Evolutionary conservation across 2,329 filamentous ascomycete genomes (phyloP), one percentile per base, ranked within the genome.

Genomic region (Simplicillium aogashimaense): DNA sequence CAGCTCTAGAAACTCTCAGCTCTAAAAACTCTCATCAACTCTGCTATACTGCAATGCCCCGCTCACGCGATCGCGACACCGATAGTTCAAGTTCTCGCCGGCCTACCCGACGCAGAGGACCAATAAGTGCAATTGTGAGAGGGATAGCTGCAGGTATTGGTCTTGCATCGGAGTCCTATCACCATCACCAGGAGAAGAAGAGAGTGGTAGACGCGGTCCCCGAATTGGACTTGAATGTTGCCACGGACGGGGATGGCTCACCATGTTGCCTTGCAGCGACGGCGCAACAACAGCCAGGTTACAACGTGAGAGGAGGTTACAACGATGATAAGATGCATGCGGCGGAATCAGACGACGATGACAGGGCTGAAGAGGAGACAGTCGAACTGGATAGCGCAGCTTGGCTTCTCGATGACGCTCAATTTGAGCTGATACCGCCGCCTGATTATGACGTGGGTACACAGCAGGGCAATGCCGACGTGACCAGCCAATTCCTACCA

Each of bases 371-470:
- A n/a, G n/a, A n/a, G n/a, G n/a, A n/a, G n/a, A n/a, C n/a, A n/a
- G n/a, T n/a, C n/a, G 36, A 46, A 7, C 18, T 44, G 14, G 42
- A 46, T 29, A 37, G 44, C 29, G 44, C 42, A 8, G 37, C 35
- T n/a, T 44, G 44, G 44, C 34, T 39, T n/a, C 44, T 46, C 15
- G 44, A 46, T 13, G 44, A 41, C 2, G 42, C 42, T n/a, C 42
- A 44, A 28, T 34, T 16, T 17, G 20, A 44, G 28, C 36, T 44
- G 7, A 39, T 35, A 18, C 42, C 44, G 7, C 42, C 42, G 3
- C 42, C 42, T 5, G 44, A 44, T 32, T 44, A 46, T 20, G 29
- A 30, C 9, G 29, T 30, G 9, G n/a, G n/a, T n/a, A n/a, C 9
- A n/a, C 9, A 9, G 9, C 9, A 9, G 29, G 29, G 29, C 9